Evolutionary conservation across 164 flowering plant species (phyloP), one percentile per base, ranked within the genome.

Genomic region (Vitis rotundifolia): DNA sequence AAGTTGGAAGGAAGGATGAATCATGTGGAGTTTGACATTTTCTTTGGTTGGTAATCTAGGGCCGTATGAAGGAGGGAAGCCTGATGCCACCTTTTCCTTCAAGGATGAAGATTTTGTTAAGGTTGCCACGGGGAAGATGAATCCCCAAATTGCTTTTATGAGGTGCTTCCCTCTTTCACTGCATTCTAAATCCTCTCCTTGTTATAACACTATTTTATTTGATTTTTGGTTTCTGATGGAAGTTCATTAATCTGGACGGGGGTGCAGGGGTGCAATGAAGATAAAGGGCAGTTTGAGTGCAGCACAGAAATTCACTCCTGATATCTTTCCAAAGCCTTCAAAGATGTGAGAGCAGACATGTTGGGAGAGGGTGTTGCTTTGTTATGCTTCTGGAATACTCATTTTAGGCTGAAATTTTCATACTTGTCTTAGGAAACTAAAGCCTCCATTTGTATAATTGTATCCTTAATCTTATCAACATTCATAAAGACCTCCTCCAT

Each of bases 271-370:
- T 19, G 87, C 87, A 3, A 87, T 95, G 89, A 93, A 89, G 85
- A 76, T 95, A 8, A 95, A 91, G 78, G 99, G 99, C 28, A 96
- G 99, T 71, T 64, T 96, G 74, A 86, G 88, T 74, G 98, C 99
- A 14, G 98, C 99, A 8, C 94, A 88, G 86, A 96, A 96, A 70
- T 96, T 96, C 75, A 93, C 97, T 28, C 98, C 98, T 1, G 98
- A 91, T 65, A 90, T 96, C 50, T 96, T 96, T 86, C 99, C 99
- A 11, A 96, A 96, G 85, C 93, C 97, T 64, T 80, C 99, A 7
- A 96, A 96, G 88, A 61, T 96, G 87, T 93, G 89, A 93, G 76
- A 93, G 76, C 54, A 9, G 68, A 14, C 5, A 19, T 52, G 49
- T 68, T 50, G 26, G 8, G 26, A 11, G 59, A 53, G 37, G 8